phyloP scores from a whole-genome alignment of 768 basidiomycete genomes.

The Serendipita sp. region DNA sequence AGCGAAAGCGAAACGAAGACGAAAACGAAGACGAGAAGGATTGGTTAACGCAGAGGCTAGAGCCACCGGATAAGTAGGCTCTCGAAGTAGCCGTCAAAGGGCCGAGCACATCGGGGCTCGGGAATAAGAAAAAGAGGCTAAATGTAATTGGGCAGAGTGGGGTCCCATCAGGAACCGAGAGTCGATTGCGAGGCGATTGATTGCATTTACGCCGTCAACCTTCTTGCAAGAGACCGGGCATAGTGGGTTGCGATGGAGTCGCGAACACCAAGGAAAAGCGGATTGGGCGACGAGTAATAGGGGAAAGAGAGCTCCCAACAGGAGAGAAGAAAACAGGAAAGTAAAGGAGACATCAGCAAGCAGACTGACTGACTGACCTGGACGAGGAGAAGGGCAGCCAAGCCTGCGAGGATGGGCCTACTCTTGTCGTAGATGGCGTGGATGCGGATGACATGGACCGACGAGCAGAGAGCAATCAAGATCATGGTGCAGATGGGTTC shows the following conservation, averaged over 20 bases:
- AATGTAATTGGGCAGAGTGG: background rate
- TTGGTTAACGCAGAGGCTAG: background rate
- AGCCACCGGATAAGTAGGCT: background rate
- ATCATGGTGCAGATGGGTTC: slow-evolving; percentile 76
- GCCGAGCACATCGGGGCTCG: background rate
- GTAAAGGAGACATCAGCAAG: background rate
- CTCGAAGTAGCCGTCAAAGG: background rate
- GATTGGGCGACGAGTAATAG: background rate
- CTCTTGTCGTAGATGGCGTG: slow-evolving; percentile 63
- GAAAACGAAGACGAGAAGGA: background rate
- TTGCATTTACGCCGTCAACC: background rate
- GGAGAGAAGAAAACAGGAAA: background rate
- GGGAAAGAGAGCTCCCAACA: background rate
- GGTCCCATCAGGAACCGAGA: background rate
- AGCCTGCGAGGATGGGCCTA: slow-evolving; percentile 32
- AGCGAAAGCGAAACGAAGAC: background rate
- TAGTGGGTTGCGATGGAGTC: background rate
- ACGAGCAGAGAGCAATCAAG: slow-evolving; percentile 56
- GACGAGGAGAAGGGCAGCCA: slow-evolving; percentile 43
- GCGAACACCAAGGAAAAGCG: background rate
- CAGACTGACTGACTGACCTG: slow-evolving; percentile 28
- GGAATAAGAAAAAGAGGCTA: background rate
- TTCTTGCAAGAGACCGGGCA: background rate
- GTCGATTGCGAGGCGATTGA: background rate
- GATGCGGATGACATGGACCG: slow-evolving; percentile 60